Percentiles rank a stretch among this genome's conserved stretches.
These are phyloP conservation scores for Pseudophaeomoniella oleicola DNA, from an alignment of 2,329 filamentous ascomycete genomes.

Conservation along the genomic window DNA sequence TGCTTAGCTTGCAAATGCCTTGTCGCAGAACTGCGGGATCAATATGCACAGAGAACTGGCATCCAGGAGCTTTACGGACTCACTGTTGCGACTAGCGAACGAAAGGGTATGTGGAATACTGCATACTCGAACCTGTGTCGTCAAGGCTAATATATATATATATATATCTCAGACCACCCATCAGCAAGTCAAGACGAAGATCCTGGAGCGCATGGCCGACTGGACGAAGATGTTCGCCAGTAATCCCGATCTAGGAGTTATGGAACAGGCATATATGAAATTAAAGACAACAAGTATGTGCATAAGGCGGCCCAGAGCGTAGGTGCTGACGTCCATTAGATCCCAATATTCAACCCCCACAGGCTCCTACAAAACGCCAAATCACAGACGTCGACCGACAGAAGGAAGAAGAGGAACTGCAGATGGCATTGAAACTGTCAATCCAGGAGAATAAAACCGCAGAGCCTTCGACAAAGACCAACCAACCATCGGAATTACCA, in stretches of 20 bases:
- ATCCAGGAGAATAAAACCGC: slow-evolving; percentile 55
- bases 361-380: slow-evolving; percentile 81
- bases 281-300: slow-evolving; percentile 53
- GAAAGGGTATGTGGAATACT: slow-evolving; percentile 43
- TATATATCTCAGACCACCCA: slow-evolving; percentile 65
- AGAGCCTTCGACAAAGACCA: slow-evolving; percentile 16
- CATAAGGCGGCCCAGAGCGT: neutral
- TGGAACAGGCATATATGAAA: slow-evolving; percentile 86
- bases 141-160: too few species aligned
- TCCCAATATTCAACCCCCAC: slow-evolving; percentile 78
- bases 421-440: slow-evolving; percentile 87
- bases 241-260: slow-evolving; percentile 86
- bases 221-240: slow-evolving; percentile 91
- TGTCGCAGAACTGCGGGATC: slow-evolving; percentile 82
- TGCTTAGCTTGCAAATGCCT: slow-evolving; percentile 64
- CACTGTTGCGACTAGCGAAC: slow-evolving; percentile 74
- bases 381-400: slow-evolving; percentile 81
- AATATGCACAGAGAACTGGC: slow-evolving; percentile 80
- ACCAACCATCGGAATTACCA: slow-evolving; percentile 18
- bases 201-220: slow-evolving; percentile 87
- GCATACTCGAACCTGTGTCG: too few species aligned
- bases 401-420: slow-evolving; percentile 93
- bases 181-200: slow-evolving; percentile 91
- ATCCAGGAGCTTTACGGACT: slow-evolving; percentile 86
- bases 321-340: slow-evolving; percentile 34